Evolutionary conservation across 257 asterid species (phyloP), one percentile per base, ranked within the genome.

Genomic region (Capsicum pubescens): DNA sequence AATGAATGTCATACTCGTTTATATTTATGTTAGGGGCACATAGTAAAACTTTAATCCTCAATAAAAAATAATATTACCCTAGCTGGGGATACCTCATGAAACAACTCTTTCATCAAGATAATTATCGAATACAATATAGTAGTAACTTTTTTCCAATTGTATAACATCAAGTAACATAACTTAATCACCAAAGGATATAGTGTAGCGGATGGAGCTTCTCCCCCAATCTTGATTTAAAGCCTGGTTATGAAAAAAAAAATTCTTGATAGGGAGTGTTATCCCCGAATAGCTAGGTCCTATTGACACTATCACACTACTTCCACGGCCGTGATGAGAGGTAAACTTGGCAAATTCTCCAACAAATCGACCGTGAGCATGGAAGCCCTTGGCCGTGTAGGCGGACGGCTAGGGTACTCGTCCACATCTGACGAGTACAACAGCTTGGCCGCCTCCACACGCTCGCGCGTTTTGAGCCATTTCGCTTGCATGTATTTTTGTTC

Each of bases 401-500:
- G 87, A 1, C 90, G 89, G 36, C 85, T 87, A 21, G 91, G 85
- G 12, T 74, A 21, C 81, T 74, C 21, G 35, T 89, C 80, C 32
- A 58, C 87, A 0, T 88, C 88, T 0, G 90, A 79, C 13, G 90
- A 69, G 58, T 85, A 85, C 0, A 91, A 86, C n/a, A 82, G 60
- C 1, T 92, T 42, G 16, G 88, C 15, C 7, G 90, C 81, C 6
- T 92, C 82, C 32, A 74, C 58, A 16, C 96, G 85, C 83, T 91
- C 87, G 15, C 91, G 87, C 19, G 90, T 88, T 77, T 84, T 88
- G 1, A 93, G 88, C 99, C 99, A 96, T 88, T 96, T 96, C 8
- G 98, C 98, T 79, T 96, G 95, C 99, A 96, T 94, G 90, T 96
- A 96, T 3, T 93, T 88, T 2, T 92, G 96, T 86, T 92, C 94